Conservation (phyloP, 208 protist genomes). For the Angomonas deanei region DNA sequence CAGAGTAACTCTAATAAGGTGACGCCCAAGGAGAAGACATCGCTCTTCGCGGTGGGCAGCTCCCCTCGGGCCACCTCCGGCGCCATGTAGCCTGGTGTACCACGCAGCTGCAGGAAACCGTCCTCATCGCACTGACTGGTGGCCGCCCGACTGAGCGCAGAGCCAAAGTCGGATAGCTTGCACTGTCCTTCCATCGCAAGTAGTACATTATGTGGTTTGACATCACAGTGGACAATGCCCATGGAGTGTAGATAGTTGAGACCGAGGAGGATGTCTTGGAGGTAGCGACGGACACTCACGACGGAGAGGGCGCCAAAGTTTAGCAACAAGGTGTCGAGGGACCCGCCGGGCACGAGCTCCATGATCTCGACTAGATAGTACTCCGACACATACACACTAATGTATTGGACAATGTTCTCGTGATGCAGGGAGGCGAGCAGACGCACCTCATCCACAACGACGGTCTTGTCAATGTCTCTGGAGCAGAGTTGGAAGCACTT, state of each 20-base stretch:
- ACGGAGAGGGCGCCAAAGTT: constrained; percentile 47
- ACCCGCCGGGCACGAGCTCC: constrained; percentile 80
- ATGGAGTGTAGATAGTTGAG: constrained; percentile 73
- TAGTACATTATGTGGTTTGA: constrained; percentile 85
- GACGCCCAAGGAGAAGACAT: constrained; percentile 64
- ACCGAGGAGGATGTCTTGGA: constrained; percentile 57
- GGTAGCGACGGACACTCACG: constrained; percentile 44
- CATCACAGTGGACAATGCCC: constrained; percentile 71
- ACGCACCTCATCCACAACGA: constrained; percentile 55
- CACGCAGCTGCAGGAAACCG: constrained; percentile 57
- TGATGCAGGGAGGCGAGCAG: constrained; percentile 57
- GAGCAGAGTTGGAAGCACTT: constrained; percentile 64
- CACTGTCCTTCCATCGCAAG: constrained; percentile 77
- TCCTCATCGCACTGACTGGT: constrained; percentile 34
- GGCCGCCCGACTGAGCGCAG: constrained; percentile 28
- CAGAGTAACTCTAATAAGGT: constrained; percentile 52
- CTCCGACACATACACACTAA: constrained; percentile 46
- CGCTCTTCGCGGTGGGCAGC: constrained; percentile 43
- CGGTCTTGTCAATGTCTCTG: constrained; percentile 38
- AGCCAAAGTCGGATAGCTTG: constrained; percentile 85
- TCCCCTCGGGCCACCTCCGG: constrained; percentile 65
- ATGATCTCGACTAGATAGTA: constrained; percentile 68
- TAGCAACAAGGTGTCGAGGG: constrained; percentile 51
- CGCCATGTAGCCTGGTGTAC: constrained; percentile 75
- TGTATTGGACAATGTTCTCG: constrained; percentile 82